Base-by-base conservation (phyloP, 2,329 filamentous ascomycete species). In the Bimuria novae-zelandiae region DNA sequence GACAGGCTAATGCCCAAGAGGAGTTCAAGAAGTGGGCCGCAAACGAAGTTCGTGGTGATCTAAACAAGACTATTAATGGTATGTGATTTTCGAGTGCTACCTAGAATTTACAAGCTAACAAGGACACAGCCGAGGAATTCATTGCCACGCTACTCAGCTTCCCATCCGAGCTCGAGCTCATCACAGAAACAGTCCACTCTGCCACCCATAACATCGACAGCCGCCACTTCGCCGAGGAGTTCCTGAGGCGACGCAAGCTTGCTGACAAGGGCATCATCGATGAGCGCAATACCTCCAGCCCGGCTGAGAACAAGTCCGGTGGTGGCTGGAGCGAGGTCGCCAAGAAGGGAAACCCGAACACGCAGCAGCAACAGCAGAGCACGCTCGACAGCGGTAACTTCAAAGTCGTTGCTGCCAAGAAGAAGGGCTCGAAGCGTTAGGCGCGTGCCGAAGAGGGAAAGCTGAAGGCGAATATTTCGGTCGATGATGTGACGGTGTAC, bases 251-350 rank as follows among this genome's bases (percentile, higher is more conserved):
- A 65, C 93, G 92, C 77, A 95, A 89, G 80, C 84, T 95, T 1
- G 93, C 94, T 0, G 93, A 97, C 63, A 94, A 92, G 78, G 94
- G 94, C 33, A 84, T 97, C 35, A 81, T 96, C 16, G 89, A 92
- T 72, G 88, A 89, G 49, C 81, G 85, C 14, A 76, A 78, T 30
- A 82, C 77, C 49, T 82, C 84, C 3, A 81, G 79, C 29, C 76
- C 57, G 69, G 81, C 68, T 47, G 73, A 66, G 56, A 78, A 73
- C 59, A 74, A 70, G 49, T 65, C 67, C 12, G 66, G 65, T 4
- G 78, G 89, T 50, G 93, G 93, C 17, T 99, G 94, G 94, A 96
- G 83, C 64, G 94, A 97, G 77, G 94, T 99, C 47, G 94, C 94
- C 1, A 97, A 97, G 86, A 97, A 97, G 81, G 89, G 89, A 92